Evolutionary conservation across 495 filamentous ascomycete genomes (phyloP).

Genomic region (Penicillium manginii): DNA sequence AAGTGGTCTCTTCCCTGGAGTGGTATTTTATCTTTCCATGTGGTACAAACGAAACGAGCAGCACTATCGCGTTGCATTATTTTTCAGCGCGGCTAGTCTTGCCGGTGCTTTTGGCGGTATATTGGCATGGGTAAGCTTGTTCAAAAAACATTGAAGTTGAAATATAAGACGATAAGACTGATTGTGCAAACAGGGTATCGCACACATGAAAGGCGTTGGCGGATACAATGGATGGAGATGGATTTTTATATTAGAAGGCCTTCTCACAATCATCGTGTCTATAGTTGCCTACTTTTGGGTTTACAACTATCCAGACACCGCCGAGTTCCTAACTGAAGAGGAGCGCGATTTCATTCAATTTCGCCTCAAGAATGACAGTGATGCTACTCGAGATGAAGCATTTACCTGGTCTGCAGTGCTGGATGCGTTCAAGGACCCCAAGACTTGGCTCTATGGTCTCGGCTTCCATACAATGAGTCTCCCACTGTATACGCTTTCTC

Average conservation of each 20-base stretch:
- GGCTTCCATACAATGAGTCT: constrained; percentile 76
- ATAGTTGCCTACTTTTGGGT: constrained; percentile 69
- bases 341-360: constrained; percentile 63
- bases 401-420: constrained; percentile 69
- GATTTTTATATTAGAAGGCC: constrained; percentile 82
- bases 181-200: constrained; percentile 41
- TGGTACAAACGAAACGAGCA: constrained; percentile 78
- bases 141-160: not conserved
- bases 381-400: constrained; percentile 62
- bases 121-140: constrained; percentile 57
- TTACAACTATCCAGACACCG: constrained; percentile 71
- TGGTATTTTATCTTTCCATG: constrained; percentile 84
- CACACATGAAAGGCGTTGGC: constrained; percentile 65
- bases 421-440: constrained; percentile 69
- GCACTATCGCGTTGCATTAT: constrained; percentile 73
- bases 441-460: constrained; percentile 75
- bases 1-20: constrained; percentile 71
- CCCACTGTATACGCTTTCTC: constrained; percentile 75
- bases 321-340: constrained; percentile 65
- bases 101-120: constrained; percentile 83
- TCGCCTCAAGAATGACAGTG: constrained; percentile 63
- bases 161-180: constrained; percentile 6
- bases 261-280: constrained; percentile 68
- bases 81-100: constrained; percentile 74
- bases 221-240: constrained; percentile 76